Evolutionary conservation across 1,284 basidiomycete genomes (phyloP), one percentile per base, ranked within the genome.

Genomic region (Porogramme epimiltina): DNA sequence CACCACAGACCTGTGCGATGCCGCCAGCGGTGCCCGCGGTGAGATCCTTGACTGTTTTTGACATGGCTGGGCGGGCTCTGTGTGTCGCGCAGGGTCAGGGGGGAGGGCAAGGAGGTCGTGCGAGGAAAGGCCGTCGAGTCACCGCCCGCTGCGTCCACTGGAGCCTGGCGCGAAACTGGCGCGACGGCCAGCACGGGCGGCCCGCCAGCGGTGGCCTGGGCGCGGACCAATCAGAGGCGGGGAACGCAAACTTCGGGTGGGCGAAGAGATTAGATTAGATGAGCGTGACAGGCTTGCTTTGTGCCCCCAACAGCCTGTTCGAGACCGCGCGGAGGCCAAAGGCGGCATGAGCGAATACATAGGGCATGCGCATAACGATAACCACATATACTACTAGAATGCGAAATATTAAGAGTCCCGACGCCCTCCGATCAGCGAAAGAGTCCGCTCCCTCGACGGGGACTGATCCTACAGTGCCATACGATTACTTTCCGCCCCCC

Each of bases 21-120:
- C 94, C 94, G 44, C 94, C 94, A 24, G 83, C 82, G 18, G 91
- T 93, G 46, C 93, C 93, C 49, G 90, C 92, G 41, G 89, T 79
- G 59, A 95, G 71, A 69, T 95, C 93, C 73, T 93, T 93, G 39
- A 80, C 73, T 37, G 80, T 78, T 53, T 76, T 75, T 58, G 74
- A 74, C 79, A 80, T 80, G 38, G 55, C 60, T 50, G 31, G 37
- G 18, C n/a, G 28, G 28, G 45, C n/a, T 31, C 18, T 4, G 22
- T 28, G 31, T 25, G 23, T 38, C 22, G 20, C 48, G 42, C 42
- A 28, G 43, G 25, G 34, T 18, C 23, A 28, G n/a, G 44, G 34
- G 39, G 28, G 50, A 13, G 31, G 39, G 44, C 33, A 46, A 43
- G 49, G 45, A 33, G 42, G 43, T 23, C 40, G 50, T 45, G 18